Conservation (phyloP, 2,329 filamentous ascomycete species). For the Cladosporium cucumerinum region DNA sequence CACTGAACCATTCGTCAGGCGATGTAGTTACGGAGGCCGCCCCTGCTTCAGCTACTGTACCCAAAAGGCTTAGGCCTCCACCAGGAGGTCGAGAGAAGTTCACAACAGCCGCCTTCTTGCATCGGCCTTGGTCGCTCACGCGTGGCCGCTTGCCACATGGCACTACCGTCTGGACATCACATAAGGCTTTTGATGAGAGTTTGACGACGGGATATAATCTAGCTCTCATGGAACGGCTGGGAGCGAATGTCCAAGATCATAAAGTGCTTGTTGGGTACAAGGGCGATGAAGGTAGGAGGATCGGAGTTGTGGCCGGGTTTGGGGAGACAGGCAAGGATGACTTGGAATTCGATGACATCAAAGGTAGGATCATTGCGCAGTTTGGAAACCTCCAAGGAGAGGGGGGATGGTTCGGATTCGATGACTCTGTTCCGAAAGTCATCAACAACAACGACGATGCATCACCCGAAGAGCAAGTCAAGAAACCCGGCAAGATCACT, state of each 20-base stretch:
- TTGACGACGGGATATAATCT: constrained; percentile 8
- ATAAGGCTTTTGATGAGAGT: constrained; percentile 14
- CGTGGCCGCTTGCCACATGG: constrained; percentile 1
- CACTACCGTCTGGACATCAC: neutral
- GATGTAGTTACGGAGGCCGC: neutral
- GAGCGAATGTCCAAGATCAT: neutral
- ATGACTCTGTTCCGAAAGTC: neutral
- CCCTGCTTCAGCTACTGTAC: neutral
- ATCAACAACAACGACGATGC: neutral
- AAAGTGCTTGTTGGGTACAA: constrained; percentile 12
- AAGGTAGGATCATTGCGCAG: neutral
- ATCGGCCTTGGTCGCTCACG: constrained; percentile 5
- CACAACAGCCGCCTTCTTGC: constrained; percentile 4
- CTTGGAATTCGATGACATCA: neutral
- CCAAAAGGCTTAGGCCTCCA: neutral
- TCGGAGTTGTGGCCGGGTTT: neutral
- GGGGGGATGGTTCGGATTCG: neutral
- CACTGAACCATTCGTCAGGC: neutral
- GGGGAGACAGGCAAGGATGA: neutral
- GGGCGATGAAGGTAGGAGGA: constrained; percentile 9
- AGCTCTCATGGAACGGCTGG: neutral
- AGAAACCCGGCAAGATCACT: neutral
- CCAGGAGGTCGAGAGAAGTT: neutral
- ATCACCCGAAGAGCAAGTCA: neutral
- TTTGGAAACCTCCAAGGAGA: neutral